Percentiles rank a stretch among this genome's conserved stretches.
These are phyloP conservation scores for Coemansia sp. DNA, from an alignment of 192 early-diverging fungal species.

Conservation along the genomic window DNA sequence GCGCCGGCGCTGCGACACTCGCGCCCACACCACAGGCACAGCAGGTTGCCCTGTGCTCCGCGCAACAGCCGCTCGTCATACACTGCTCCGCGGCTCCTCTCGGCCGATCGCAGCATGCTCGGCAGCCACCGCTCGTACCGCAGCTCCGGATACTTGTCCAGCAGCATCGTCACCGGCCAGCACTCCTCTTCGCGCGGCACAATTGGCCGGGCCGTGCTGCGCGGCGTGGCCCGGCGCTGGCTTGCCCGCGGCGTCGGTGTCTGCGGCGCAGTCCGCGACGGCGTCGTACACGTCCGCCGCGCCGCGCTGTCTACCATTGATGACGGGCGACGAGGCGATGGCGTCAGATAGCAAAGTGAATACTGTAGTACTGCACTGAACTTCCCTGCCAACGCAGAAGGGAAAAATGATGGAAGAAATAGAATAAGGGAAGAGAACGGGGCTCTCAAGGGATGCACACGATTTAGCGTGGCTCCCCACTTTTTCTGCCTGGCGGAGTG, in stretches of 20 bases:
- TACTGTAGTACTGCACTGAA: not conserved
- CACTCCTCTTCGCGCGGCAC: conserved; percentile 35
- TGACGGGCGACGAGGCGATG: not conserved
- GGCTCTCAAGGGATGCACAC: too few species aligned
- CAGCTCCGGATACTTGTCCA: conserved; percentile 35
- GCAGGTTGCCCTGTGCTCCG: conserved; percentile 17
- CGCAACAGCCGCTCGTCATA: conserved; percentile 39
- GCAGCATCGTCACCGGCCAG: conserved; percentile 34
- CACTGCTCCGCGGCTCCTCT: conserved; percentile 9
- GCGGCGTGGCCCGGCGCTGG: conserved; percentile 3
- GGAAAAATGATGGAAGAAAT: too few species aligned
- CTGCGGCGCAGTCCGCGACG: not conserved
- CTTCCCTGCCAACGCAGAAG: too few species aligned
- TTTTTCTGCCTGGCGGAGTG: too few species aligned
- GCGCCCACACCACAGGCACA: conserved; percentile 43
- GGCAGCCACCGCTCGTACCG: conserved; percentile 45
- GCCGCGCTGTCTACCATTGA: not conserved
- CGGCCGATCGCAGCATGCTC: conserved; percentile 12
- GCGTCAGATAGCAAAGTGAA: too few species aligned
- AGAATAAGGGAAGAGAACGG: too few species aligned
- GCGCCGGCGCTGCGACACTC: conserved; percentile 10
- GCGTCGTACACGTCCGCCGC: not conserved
- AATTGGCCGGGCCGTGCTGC: conserved; percentile 18
- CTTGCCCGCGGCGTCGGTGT: not conserved
- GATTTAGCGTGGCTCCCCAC: too few species aligned